Percentiles rank a stretch among this genome's conserved stretches.
phyloP scores from a whole-genome alignment of 495 filamentous ascomycete species.

The Friedmanniomyces simplex region DNA sequence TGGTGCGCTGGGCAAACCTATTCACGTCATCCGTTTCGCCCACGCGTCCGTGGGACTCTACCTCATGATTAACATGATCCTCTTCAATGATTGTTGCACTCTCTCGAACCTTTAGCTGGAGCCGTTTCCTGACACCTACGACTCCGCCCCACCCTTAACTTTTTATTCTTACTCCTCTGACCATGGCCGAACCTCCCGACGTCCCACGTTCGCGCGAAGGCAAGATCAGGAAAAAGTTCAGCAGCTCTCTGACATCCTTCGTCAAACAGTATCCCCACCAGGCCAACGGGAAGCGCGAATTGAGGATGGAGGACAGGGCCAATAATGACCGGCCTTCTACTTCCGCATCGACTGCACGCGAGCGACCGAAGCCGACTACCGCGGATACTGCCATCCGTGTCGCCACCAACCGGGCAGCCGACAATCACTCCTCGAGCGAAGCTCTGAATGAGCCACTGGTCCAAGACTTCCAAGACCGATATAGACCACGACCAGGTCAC shows the following conservation, averaged over 20 bases:
- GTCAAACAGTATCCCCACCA: slow-evolving; percentile 19
- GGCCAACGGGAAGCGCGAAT: slow-evolving; percentile 8
- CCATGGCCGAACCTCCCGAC: slow-evolving; percentile 6
- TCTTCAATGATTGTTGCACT: too few relatives aligned
- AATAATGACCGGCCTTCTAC: not conserved
- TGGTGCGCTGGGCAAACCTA: not conserved
- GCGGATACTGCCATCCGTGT: not conserved
- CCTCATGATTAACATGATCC: not conserved
- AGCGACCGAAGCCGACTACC: not conserved
- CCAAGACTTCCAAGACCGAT: slow-evolving; percentile 23
- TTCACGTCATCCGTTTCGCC: not conserved
- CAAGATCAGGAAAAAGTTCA: slow-evolving; percentile 7
- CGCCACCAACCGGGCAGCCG: not conserved
- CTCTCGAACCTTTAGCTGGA: not conserved
- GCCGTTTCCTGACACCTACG: not conserved
- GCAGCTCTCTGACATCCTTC: slow-evolving; percentile 11
- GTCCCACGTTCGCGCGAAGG: slow-evolving; percentile 10
- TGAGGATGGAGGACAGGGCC: not conserved
- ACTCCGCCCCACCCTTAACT: too few relatives aligned
- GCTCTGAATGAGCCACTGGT: slow-evolving; percentile 19
- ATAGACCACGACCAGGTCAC: not conserved
- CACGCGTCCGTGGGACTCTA: not conserved
- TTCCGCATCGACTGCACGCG: not conserved
- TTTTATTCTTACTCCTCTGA: not conserved
- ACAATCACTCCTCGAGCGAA: not conserved